Conservation (phyloP, 2,329 filamentous ascomycete genomes). For the Trichoderma sp. region DNA sequence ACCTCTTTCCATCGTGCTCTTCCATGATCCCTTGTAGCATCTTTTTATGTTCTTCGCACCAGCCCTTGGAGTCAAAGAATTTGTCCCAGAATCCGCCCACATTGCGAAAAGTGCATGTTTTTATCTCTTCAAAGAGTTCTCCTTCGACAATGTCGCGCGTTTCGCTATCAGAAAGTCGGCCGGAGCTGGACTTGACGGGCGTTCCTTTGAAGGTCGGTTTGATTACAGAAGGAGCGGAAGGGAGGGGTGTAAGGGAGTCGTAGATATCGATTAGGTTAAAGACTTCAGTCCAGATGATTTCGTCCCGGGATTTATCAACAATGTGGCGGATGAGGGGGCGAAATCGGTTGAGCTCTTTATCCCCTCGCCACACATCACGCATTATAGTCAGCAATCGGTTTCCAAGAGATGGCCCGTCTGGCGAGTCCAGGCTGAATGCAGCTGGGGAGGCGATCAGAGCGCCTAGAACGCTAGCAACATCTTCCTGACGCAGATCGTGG, state of each 20-base stretch:
- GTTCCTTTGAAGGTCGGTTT: background rate
- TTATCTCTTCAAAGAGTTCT: conserved; percentile 21
- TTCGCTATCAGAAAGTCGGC: background rate
- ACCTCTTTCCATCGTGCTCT: conserved; percentile 16
- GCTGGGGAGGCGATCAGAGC: background rate
- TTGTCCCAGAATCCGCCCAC: conserved; percentile 22
- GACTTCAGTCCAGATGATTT: background rate
- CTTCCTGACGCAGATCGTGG: background rate
- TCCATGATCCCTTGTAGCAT: background rate
- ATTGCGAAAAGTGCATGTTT: conserved; percentile 20
- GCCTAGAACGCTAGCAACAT: background rate
- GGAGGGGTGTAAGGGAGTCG: background rate
- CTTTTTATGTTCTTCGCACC: conserved; percentile 15
- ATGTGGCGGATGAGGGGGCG: background rate
- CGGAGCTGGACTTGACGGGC: background rate
- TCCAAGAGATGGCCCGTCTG: background rate
- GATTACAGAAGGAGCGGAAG: background rate
- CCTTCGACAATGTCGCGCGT: background rate
- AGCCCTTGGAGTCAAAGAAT: conserved; percentile 20
- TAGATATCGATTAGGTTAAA: background rate
- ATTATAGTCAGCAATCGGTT: background rate
- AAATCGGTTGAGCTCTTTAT: background rate
- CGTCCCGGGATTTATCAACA: background rate
- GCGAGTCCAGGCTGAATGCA: background rate
- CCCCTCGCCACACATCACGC: background rate